phyloP scores from a whole-genome alignment of 257 asterid genomes.

The Mentha longifolia region DNA sequence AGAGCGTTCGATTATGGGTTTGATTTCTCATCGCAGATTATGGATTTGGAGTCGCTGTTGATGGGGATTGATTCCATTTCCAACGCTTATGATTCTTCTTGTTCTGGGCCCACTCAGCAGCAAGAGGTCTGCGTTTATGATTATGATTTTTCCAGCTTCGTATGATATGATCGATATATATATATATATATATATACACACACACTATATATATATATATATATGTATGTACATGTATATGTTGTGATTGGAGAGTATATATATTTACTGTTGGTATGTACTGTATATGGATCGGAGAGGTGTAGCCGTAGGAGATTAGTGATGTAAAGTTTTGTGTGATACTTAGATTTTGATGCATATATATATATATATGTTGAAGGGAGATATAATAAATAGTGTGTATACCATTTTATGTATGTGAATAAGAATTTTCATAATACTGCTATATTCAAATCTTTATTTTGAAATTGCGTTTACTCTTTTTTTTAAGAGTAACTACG shows the following conservation, averaged over 20 bases:
- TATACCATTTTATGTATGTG: neutral
- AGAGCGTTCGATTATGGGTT: constrained; percentile 29
- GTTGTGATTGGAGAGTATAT: neutral
- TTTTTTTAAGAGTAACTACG: no score
- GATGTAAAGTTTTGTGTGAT: neutral
- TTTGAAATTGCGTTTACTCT: no score
- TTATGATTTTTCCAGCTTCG: constrained; percentile 49
- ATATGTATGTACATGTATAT: neutral
- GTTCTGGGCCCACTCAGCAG: constrained; percentile 29
- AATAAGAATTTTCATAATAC: neutral
- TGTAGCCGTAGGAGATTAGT: neutral
- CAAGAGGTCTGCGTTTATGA: constrained; percentile 53
- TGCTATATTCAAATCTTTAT: neutral
- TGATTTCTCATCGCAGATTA: constrained; percentile 27
- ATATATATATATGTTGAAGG: neutral
- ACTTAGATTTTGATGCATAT: no score
- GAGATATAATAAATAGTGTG: neutral
- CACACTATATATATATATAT: neutral
- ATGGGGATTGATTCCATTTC: constrained; percentile 48
- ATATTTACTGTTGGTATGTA: neutral
- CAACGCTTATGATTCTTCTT: constrained; percentile 21
- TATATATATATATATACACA: neutral
- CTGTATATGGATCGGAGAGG: neutral
- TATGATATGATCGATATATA: constrained; percentile 19
- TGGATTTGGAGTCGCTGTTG: constrained; percentile 58